Evolutionary conservation across 2,329 filamentous ascomycete species (phyloP).

Genomic region (Rhexocercosporidium sp.): DNA sequence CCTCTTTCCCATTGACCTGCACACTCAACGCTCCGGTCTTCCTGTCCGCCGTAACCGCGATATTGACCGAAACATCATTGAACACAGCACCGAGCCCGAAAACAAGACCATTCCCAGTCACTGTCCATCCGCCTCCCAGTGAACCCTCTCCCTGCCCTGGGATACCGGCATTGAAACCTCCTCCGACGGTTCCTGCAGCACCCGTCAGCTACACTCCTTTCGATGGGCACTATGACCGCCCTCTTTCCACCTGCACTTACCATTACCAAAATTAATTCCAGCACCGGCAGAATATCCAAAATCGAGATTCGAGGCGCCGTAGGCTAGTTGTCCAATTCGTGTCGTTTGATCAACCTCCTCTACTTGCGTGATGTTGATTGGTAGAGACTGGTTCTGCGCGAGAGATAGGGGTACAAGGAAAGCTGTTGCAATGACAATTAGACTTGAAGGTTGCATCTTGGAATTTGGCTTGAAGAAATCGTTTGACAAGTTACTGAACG

Average conservation of each 20-base stretch:
- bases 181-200: not conserved
- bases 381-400: not conserved
- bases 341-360: not conserved
- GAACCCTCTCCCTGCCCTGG: not conserved
- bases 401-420: not conserved
- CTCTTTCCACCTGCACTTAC: no score
- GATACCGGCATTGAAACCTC: constrained; percentile 8
- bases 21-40: not conserved
- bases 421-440: not conserved
- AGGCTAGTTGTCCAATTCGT: not conserved
- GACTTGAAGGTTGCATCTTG: not conserved
- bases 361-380: not conserved
- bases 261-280: constrained; percentile 12
- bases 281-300: constrained; percentile 12
- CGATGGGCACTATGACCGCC: no score
- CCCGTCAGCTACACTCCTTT: no score
- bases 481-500: not conserved
- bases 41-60: not conserved
- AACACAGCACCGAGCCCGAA: constrained; percentile 7
- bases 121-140: constrained; percentile 10
- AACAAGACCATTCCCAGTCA: not conserved
- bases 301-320: constrained; percentile 3
- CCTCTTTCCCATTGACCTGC: not conserved
- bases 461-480: not conserved
- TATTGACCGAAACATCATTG: not conserved